Base-by-base conservation (phyloP, 768 basidiomycete species). In the Lentinula aciculospora region DNA sequence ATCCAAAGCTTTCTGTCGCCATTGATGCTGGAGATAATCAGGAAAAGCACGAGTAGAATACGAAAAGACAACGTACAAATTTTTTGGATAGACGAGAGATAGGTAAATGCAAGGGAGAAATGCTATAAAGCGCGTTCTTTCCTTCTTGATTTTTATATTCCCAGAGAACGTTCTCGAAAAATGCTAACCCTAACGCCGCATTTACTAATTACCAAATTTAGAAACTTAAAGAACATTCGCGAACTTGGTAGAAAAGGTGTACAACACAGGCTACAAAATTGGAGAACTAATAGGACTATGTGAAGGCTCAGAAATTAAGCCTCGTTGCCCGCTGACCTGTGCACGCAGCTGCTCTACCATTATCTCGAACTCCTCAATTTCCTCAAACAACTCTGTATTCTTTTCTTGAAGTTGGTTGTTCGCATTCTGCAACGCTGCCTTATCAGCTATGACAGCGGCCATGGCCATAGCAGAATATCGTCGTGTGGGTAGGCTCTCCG, bases 1-100 rank as follows among this genome's bases (percentile, higher is more conserved):
- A 95, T 74, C 92, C 92, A 74, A 94, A 94, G 78, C 85, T 87
- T 78, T 94, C 91, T 58, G 85, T 74, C 67, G 88, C 83, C 88
- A 89, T 88, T 72, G 62, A 67, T 68, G 64, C 65, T 65, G 3
- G 32, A 60, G 57, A 51, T 47, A 47, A 56, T 63, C 8, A 65
- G 34, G 4, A 45, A 17, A n/a, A 29, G 37, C 23, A 1, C 23
- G 23, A 23, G 8, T 31, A 25, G 31, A 34, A 45, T 15, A 48
- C 12, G 31, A 12, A 21, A 19, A 9, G 13, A 28, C 17, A 17
- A 25, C 27, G 28, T 29, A 44, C 21, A 23, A 32, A 3, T 25
- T 44, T 58, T 58, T 58, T 53, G 25, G 23, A 32, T 34, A 28
- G 9, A 56, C n/a, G 56, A 19, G 37, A 21, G 56, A 34, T 47